Evolutionary conservation across 352 stramenopile genomes (phyloP), one percentile per base, ranked within the genome.

Genomic region (Phytopythium helicoides): DNA sequence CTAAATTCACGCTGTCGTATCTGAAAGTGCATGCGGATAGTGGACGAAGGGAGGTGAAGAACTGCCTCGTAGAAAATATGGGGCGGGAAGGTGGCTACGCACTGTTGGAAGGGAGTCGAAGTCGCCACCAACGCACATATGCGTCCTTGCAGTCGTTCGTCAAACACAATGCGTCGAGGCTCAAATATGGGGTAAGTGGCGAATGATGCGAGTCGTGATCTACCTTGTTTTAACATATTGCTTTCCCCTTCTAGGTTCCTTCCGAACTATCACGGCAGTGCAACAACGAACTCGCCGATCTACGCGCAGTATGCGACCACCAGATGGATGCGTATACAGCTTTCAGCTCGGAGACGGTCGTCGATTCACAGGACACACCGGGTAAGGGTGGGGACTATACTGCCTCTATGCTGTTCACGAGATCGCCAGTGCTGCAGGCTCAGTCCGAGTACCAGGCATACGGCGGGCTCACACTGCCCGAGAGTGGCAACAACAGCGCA

Each of bases 1-100:
- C 72, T 12, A 85, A 86, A 39, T 89, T 93, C 56, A 87, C 73
- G 26, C 64, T 93, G 19, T 81, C 81, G 47, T 93, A 93, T 60
- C 47, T 91, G 5, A 93, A 91, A 56, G 58, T 91, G 34, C 76
- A 89, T 54, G 37, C 66, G 6, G 14, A 34, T 1, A 64, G 47
- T 23, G 76, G 77, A 0, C 48, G 60, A 10, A 68, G 74, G 18
- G 82, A 89, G 62, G 61, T 86, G 21, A 85, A 86, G 26, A 92
- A 92, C 51, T 84, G 82, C 22, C 63, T 92, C 10, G 73, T 92
- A 26, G 71, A 73, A 34, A 88, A 90, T 53, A 47, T 77, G 15
- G 79, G 79, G 5, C 37, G 56, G 19, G 11, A 47, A 6, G 44
- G 25, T 9, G 77, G 76, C 1, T 89, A 86, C 51, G 75, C 66